Evolutionary conservation across 2,329 filamentous ascomycete species (phyloP), one percentile per base, ranked within the genome.

Genomic region (Paraconiothyrium sp.): DNA sequence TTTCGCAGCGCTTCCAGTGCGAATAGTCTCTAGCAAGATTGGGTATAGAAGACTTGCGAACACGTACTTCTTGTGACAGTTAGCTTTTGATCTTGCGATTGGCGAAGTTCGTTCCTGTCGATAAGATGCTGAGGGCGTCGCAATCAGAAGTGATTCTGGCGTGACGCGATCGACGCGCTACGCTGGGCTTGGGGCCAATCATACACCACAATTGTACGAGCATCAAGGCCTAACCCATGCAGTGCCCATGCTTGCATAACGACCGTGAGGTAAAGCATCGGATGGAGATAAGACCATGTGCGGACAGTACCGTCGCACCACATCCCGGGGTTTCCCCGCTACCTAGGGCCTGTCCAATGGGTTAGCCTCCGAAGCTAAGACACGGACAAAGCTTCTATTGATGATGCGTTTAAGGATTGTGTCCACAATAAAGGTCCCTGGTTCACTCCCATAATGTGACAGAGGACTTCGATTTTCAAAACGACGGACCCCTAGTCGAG

Each of bases 81-180:
- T 7, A 9, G 4, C 4, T 20, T 43, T 43, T 7, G 14, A 20
- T n/a, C 14, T 5, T n/a, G 16, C 41, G 7, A n/a, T 43, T n/a
- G 41, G 5, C 1, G 41, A 43, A n/a, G 4, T n/a, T 43, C 16
- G 14, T 4, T 43, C 14, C 41, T 43, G 10, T 9, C 41, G 14
- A 43, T 9, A 43, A 43, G n/a, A 34, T 49, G 16, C 24, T 16
- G 27, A 30, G 14, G 24, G 4, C 4, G 8, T 49, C 47, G 47
- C 24, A 32, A 49, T 49, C 47, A 27, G 47, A 49, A 6, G 13
- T 49, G 30, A 22, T 49, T 49, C 47, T 49, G 47, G 47, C 47
- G 47, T 49, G 47, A 49, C 47, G 30, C 6, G 24, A 32, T 49
- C 47, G 24, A 30, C 22, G 47, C 47, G 41, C n/a, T 43, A 20